Base-by-base conservation (phyloP, 2,329 filamentous ascomycete genomes). In the Fusarium agapanthi region DNA sequence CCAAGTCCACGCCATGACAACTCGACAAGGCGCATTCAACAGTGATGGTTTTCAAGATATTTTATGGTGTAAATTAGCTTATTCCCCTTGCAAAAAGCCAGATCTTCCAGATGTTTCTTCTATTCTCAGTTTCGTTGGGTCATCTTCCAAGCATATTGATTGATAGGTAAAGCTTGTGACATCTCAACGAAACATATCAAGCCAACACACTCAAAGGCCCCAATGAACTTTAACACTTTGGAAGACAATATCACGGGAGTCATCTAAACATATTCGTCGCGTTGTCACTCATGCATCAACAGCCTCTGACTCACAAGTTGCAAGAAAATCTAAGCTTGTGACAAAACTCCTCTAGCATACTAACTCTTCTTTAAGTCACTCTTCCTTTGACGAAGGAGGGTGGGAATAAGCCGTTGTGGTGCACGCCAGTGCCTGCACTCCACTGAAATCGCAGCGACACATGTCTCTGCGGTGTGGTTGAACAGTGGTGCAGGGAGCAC, bases 51-150 rank as follows among this genome's bases (percentile, higher is more conserved):
- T 0, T 7, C 8, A 11, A 22, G 18, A 45, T 11, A 22, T 9
- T 43, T 8, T 10, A 43, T 18, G 41, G 15, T 18, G n/a, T 24
- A 34, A 34, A 34, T 34, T 34, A 34, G 32, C 8, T 34, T 3
- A 34, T 0, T 2, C 32, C 3, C 1, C 14, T 4, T 34, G 32
- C 0, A 1, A 34, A 34, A 34, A 34, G 7, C 0, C 32, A 34
- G 32, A 16, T 0, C 1, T 4, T 34, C 8, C 14, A 34, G 0
- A 34, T 1, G 1, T 34, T 0, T 34, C 32, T 16, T 34, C 0
- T 1, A 34, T 16, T 34, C 14, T 16, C 14, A 34, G 14, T 34
- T 14, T 0, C 7, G 1, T 34, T 34, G 7, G 15, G 32, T 34
- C 14, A 8, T 34, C 0, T 15, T 34, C 0, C 14, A 34, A 34